phyloP scores from a whole-genome alignment of 2,329 filamentous ascomycete genomes.

The Emergomyces orientalis region DNA sequence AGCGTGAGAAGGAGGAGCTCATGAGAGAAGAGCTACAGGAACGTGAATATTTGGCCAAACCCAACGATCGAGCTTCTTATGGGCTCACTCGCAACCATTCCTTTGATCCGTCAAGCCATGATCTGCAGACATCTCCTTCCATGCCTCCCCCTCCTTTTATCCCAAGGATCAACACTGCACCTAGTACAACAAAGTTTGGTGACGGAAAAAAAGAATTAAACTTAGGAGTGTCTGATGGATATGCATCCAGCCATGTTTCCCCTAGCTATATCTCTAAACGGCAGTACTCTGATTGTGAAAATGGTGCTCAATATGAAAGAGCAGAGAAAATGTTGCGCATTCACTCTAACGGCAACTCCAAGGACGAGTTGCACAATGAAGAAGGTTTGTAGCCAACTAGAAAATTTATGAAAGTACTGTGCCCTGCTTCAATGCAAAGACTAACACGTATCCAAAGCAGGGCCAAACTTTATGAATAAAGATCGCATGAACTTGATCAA shows the following conservation, averaged over 20 bases:
- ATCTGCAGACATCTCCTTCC: constrained; percentile 1
- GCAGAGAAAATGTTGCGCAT: constrained; percentile 1
- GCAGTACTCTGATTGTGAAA: constrained; percentile 3
- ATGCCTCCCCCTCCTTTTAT: constrained; percentile 1
- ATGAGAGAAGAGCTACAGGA: constrained; percentile 16
- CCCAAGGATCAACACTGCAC: neutral
- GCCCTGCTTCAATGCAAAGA: neutral
- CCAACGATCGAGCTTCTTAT: neutral
- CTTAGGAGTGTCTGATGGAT: neutral
- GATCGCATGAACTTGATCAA: neutral
- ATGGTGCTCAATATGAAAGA: neutral
- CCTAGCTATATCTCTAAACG: constrained; percentile 2
- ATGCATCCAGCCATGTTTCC: constrained; percentile 2
- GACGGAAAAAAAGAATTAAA: neutral
- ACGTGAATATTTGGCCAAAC: constrained; percentile 11
- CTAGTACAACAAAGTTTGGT: neutral
- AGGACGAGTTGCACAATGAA: neutral
- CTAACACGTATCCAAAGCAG: neutral
- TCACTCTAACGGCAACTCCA: neutral
- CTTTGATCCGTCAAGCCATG: neutral
- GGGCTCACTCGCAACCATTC: neutral
- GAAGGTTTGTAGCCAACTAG: neutral
- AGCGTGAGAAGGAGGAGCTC: constrained; percentile 22
- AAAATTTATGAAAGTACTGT: neutral
- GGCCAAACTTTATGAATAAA: neutral